Evolutionary conservation across 352 stramenopile species (phyloP), one percentile per base, ranked within the genome.

Genomic region (Phytophthora pini): DNA sequence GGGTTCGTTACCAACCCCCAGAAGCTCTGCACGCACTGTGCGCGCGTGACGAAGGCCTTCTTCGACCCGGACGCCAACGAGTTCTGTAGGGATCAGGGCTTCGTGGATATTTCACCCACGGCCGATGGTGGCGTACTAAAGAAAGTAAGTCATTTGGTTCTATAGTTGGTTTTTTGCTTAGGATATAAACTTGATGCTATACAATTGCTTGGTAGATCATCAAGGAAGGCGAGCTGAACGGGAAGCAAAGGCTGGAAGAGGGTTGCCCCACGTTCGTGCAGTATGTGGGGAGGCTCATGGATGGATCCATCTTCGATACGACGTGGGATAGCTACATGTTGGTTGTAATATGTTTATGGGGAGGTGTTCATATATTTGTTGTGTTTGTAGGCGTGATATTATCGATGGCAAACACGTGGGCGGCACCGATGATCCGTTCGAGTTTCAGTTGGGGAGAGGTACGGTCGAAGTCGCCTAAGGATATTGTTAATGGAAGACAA

Each of bases 291-390:
- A 78, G 85, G 5, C 65, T 94, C 10, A 71, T 89, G 62, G 87
- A 95, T 53, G 85, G 87, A 20, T 95, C 87, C 15, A 95, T 95
- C 62, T 95, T 95, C 55, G 87, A 95, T 65, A 95, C 87, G 13
- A 90, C 84, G 87, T 93, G 61, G 58, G 77, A 43, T 51, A 31
- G 65, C 5, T 52, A 27, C 1, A 26, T n/a, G 31, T 31, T 40
- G 3, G 9, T 45, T 56, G 1, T 46, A 34, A n/a, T 55, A 27
- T 45, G 17, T 17, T 5, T 15, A 10, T 11, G 29, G 8, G 9
- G 15, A 40, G 24, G 5, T 24, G 24, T 38, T 57, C 5, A 27
- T 29, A 26, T 6, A 4, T 15, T 41, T 24, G 17, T 55, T 31
- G 36, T 56, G 39, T 4, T 46, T 61, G 9, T 48, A 95, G 87